These are phyloP conservation scores for Diatrype stigma DNA, from an alignment of 2,329 filamentous ascomycete genomes.

Conservation along the genomic window DNA sequence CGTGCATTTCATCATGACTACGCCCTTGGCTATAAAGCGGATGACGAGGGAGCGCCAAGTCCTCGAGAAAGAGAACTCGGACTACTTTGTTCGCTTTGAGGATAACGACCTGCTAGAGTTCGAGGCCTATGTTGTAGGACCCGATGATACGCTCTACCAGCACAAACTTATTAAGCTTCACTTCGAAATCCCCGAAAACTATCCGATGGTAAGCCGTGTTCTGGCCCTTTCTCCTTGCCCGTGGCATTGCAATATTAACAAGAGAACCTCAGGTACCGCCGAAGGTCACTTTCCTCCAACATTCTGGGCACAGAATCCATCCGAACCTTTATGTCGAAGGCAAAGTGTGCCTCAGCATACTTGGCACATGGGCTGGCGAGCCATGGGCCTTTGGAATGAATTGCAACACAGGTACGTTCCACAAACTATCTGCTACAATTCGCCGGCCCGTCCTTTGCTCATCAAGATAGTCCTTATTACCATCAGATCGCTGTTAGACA, in stretches of 20 bases:
- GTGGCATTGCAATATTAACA: neutral
- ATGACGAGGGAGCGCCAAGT: constrained; percentile 5
- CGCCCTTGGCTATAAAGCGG: neutral
- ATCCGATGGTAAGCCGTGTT: constrained; percentile 8
- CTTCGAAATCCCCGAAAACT: constrained; percentile 10
- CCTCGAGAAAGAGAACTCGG: constrained; percentile 8
- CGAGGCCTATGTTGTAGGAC: constrained; percentile 10
- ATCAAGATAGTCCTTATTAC: constrained; percentile 8
- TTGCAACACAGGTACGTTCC: constrained; percentile 7
- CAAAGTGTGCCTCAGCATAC: constrained; percentile 11
- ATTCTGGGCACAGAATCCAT: constrained; percentile 8
- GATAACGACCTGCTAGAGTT: constrained; percentile 10
- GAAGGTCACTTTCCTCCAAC: constrained; percentile 12
- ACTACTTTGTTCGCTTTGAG: constrained; percentile 14
- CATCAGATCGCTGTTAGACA: constrained; percentile 11
- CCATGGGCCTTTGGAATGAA: constrained; percentile 10
- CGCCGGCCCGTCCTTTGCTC: neutral
- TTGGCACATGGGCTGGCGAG: constrained; percentile 11
- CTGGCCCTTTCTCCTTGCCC: neutral
- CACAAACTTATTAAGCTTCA: constrained; percentile 14
- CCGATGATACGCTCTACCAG: constrained; percentile 10
- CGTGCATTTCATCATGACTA: too few relatives aligned
- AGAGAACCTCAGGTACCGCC: constrained; percentile 8
- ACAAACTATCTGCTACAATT: neutral
- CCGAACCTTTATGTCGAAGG: constrained; percentile 14